Percentiles rank a stretch among this genome's conserved stretches.
Conservation (phyloP, 2,329 filamentous ascomycete species). For the Penicillium sumatraense region DNA sequence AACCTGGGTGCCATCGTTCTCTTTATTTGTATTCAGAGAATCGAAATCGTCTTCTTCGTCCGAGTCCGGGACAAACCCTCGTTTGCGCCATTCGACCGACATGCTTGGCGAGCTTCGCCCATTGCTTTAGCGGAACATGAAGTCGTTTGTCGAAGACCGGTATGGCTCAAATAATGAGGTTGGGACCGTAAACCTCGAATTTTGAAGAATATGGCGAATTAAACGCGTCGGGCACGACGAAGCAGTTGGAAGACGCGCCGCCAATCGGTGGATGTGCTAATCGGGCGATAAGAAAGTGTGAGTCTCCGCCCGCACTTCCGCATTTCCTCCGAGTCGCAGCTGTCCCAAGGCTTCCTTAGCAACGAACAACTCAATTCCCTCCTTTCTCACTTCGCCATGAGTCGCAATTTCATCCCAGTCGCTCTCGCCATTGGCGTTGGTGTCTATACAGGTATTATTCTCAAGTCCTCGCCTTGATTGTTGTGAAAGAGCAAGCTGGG, state of each 20-base stretch:
- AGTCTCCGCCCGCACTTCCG: slow-evolving; percentile 7
- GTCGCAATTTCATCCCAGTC: slow-evolving; percentile 43
- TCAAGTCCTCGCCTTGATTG: not conserved
- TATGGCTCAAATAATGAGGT: slow-evolving; percentile 4
- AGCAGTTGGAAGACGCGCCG: slow-evolving; percentile 30
- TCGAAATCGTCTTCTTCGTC: slow-evolving; percentile 52
- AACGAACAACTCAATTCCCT: not conserved
- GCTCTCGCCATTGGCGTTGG: slow-evolving; percentile 45
- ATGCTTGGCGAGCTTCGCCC: slow-evolving; percentile 37
- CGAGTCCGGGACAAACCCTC: slow-evolving; percentile 58
- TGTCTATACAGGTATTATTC: slow-evolving; percentile 41
- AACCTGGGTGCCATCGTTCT: slow-evolving; percentile 5
- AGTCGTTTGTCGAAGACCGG: slow-evolving; percentile 8
- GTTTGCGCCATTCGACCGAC: slow-evolving; percentile 55
- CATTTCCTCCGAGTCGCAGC: slow-evolving; percentile 3
- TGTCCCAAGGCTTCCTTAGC: not conserved
- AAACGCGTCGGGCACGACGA: slow-evolving; percentile 7
- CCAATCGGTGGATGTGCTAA: slow-evolving; percentile 29
- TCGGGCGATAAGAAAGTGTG: slow-evolving; percentile 25
- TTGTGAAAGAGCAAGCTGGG: not conserved
- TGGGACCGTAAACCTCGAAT: not conserved
- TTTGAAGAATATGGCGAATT: not conserved
- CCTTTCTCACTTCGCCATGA: slow-evolving; percentile 31
- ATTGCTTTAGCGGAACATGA: slow-evolving; percentile 40
- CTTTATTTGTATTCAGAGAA: slow-evolving; percentile 31